A percentile compares a stretch with the other conserved stretches of the same genome.
Conservation (phyloP, 2,329 filamentous ascomycete genomes). For the Monosporascus sp. region DNA sequence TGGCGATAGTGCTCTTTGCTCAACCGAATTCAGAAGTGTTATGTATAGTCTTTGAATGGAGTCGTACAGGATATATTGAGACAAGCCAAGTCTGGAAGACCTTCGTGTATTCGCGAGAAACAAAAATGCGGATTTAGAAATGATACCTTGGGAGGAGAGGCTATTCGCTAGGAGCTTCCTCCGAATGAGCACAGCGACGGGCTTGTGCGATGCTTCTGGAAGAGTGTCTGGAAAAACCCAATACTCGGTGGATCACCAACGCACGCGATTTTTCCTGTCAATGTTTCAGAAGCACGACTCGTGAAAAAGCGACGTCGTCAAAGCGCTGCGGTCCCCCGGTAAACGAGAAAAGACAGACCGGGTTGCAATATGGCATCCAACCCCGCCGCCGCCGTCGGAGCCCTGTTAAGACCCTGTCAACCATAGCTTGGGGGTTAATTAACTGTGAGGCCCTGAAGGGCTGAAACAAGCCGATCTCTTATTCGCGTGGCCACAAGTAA, state of each 20-base stretch:
- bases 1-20: too few relatives aligned
- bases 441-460: background rate
- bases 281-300: background rate
- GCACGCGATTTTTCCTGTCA: background rate
- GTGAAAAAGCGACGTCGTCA: background rate
- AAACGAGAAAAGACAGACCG: background rate
- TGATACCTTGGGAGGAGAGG: background rate
- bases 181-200: background rate
- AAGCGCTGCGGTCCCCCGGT: background rate
- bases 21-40: too few relatives aligned
- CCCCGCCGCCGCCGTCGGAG: background rate
- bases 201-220: background rate
- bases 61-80: background rate
- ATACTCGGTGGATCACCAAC: background rate
- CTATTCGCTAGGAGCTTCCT: background rate
- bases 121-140: background rate
- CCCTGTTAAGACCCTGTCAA: background rate
- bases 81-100: too few relatives aligned
- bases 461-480: conserved; percentile 1
- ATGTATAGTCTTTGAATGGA: background rate
- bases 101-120: background rate
- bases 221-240: background rate
- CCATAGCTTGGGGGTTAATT: background rate
- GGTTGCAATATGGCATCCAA: too few relatives aligned
- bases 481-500: background rate